Conservation (phyloP, 1,284 basidiomycete species). For the Somion occarium region DNA sequence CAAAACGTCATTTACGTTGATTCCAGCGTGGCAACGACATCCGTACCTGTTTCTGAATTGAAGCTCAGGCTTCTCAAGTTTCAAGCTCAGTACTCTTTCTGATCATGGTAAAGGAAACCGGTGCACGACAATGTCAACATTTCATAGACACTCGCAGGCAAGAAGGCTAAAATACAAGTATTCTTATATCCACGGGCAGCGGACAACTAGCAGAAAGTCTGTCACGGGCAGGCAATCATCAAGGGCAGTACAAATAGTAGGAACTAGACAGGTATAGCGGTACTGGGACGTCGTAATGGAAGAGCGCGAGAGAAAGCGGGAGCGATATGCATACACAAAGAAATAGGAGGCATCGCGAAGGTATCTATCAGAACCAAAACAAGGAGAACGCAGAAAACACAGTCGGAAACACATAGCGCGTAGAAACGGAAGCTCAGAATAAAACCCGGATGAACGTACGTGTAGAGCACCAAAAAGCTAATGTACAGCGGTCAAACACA, state of each 20-base stretch:
- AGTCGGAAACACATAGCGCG: neutral
- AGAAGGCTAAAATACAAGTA: neutral
- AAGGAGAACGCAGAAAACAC: neutral
- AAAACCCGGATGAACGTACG: neutral
- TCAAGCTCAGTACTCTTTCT: too few species aligned
- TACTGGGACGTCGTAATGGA: neutral
- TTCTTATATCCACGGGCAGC: neutral
- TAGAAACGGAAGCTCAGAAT: neutral
- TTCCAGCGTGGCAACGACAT: too few species aligned
- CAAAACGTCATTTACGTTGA: too few species aligned
- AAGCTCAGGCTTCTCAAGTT: too few species aligned
- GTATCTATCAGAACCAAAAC: conserved; percentile 2
- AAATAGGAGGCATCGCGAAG: neutral
- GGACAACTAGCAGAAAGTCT: conserved; percentile 2
- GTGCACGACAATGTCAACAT: neutral
- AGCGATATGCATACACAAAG: conserved; percentile 8
- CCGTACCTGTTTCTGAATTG: too few species aligned
- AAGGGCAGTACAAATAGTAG: conserved; percentile 2
- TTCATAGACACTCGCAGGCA: neutral
- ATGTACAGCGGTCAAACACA: neutral
- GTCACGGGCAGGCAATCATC: conserved; percentile 4
- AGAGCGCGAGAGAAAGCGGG: neutral
- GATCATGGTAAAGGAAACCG: too few species aligned
- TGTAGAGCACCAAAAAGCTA: neutral
- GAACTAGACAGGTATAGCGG: neutral